Evolutionary conservation across 1,284 basidiomycete species (phyloP).

Genomic region (Thecaphora thlaspeos): DNA sequence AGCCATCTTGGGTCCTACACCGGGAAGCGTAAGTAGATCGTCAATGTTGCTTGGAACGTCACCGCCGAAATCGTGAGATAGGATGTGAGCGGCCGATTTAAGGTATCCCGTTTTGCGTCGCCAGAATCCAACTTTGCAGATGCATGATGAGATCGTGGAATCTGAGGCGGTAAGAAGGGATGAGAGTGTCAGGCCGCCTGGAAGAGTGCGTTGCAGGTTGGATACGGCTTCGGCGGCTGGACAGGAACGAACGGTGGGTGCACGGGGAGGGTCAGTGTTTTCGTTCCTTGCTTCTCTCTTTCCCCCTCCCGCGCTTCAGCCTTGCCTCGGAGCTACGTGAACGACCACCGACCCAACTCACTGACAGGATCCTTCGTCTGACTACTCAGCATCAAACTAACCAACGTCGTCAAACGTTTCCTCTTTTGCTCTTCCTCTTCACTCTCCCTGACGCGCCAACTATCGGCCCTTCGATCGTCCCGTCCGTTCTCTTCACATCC

Average conservation of each 20-base stretch:
- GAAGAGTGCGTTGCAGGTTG: slow-evolving; percentile 72
- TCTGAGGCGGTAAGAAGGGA: slow-evolving; percentile 70
- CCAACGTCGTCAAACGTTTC: slow-evolving; percentile 76
- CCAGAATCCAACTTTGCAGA: slow-evolving; percentile 91
- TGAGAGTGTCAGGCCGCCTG: slow-evolving; percentile 75
- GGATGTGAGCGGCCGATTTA: slow-evolving; percentile 32
- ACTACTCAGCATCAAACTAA: slow-evolving; percentile 91
- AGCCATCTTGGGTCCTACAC: slow-evolving; percentile 58
- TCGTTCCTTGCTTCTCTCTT: too few relatives aligned
- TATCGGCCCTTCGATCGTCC: slow-evolving; percentile 38
- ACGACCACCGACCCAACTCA: too few relatives aligned
- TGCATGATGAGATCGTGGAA: slow-evolving; percentile 68
- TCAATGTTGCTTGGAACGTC: slow-evolving; percentile 49
- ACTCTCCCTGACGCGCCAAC: slow-evolving; percentile 19
- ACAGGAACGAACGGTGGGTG: too few relatives aligned
- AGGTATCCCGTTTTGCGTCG: slow-evolving; percentile 70
- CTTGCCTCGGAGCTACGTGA: too few relatives aligned
- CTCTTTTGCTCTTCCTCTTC: slow-evolving; percentile 62
- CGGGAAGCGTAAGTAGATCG: slow-evolving; percentile 46
- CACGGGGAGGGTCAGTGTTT: too few relatives aligned
- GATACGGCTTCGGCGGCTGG: slow-evolving; percentile 71
- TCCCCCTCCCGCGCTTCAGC: too few relatives aligned
- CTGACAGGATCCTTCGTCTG: slow-evolving; percentile 71
- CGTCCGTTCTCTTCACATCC: slow-evolving; percentile 55
- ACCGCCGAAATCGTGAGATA: slow-evolving; percentile 33